A percentile compares a stretch with the other conserved stretches of the same genome.
phyloP scores from a whole-genome alignment of 495 filamentous ascomycete species.

The Penicillium paxilli region DNA sequence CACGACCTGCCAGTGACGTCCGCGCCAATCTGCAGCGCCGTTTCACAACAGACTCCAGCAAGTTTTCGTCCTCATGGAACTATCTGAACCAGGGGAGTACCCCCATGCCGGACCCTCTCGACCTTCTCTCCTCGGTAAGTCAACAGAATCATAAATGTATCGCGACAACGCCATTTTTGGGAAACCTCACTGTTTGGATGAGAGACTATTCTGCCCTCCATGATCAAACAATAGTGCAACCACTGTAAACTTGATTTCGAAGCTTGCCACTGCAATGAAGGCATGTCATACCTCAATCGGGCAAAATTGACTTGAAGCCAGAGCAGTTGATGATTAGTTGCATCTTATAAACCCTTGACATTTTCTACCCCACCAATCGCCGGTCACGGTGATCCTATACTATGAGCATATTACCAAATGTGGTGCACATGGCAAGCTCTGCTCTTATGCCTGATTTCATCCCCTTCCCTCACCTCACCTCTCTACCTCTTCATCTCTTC shows the following conservation, averaged over 20 bases:
- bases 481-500: background rate
- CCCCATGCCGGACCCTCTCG: conserved; percentile 55
- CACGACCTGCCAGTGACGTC: conserved; percentile 57
- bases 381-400: too few species aligned
- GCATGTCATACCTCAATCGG: too few species aligned
- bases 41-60: conserved; percentile 90
- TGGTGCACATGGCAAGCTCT: background rate
- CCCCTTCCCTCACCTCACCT: background rate
- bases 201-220: background rate
- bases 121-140: conserved; percentile 57
- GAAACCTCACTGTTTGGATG: background rate
- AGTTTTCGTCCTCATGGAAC: conserved; percentile 72
- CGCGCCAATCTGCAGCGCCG: conserved; percentile 80
- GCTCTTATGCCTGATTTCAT: background rate
- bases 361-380: too few species aligned
- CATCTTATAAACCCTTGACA: too few species aligned
- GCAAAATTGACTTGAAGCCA: too few species aligned
- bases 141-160: conserved; percentile 11
- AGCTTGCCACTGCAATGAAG: too few species aligned
- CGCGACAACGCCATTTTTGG: background rate
- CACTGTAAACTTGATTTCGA: too few species aligned
- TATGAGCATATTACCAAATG: too few species aligned
- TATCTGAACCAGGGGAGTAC: conserved; percentile 64
- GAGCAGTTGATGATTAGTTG: too few species aligned
- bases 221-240: too few species aligned